These are phyloP conservation scores for Rhododendron mucronatum DNA, from an alignment of 148 eudicot genomes.

Conservation along the genomic window DNA sequence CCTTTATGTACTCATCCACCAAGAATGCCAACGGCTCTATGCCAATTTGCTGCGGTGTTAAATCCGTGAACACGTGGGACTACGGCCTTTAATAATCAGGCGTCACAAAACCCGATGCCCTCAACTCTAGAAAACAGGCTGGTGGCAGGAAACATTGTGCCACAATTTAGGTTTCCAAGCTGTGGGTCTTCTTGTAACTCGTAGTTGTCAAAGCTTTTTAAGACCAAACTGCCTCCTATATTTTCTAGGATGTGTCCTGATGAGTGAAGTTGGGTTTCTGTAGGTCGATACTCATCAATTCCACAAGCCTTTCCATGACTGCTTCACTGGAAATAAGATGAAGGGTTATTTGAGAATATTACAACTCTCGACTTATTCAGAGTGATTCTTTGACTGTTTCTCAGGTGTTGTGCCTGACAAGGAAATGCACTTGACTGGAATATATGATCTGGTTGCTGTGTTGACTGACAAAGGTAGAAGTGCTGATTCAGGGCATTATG, in stretches of 20 bases:
- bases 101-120: neutral
- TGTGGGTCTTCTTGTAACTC: neutral
- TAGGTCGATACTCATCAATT: neutral
- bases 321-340: neutral
- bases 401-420: slow-evolving; percentile 43
- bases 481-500: slow-evolving; percentile 97
- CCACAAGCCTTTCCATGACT: neutral
- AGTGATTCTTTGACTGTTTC: slow-evolving; percentile 7
- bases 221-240: neutral
- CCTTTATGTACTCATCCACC: neutral
- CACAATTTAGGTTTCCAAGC: neutral
- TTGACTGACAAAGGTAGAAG: slow-evolving; percentile 96
- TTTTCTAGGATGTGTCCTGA: neutral
- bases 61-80: neutral
- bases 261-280: neutral
- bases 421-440: slow-evolving; percentile 58
- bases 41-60: neutral
- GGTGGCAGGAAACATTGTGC: neutral
- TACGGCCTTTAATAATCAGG: neutral
- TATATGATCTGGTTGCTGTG: slow-evolving; percentile 77
- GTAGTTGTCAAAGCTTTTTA: neutral
- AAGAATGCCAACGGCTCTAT: neutral
- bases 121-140: neutral
- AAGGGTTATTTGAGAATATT: neutral
- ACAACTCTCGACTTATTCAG: neutral